phyloP scores from a whole-genome alignment of 1,284 basidiomycete species.

The Termitomyces sp. region DNA sequence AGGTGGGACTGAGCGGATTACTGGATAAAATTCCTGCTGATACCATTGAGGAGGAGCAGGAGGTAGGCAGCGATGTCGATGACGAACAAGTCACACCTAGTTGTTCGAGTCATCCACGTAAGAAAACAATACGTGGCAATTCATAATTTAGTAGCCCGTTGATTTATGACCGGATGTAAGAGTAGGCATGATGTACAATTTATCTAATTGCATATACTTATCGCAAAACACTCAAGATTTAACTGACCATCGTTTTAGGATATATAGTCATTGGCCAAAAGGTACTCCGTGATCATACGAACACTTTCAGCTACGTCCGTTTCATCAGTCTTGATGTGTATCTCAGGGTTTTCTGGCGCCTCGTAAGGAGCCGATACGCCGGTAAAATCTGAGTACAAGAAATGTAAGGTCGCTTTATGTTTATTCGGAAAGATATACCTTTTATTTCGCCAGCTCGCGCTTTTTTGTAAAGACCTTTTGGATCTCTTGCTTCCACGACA shows the following conservation, averaged over 20 bases:
- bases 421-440: constrained; percentile 43
- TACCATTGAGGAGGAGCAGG: constrained; percentile 57
- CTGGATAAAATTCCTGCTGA: constrained; percentile 43
- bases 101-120: constrained; percentile 2
- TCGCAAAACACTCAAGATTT: neutral
- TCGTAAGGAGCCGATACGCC: constrained; percentile 98
- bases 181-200: constrained; percentile 10
- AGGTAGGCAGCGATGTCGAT: constrained; percentile 25
- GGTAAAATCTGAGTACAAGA: constrained; percentile 77
- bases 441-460: constrained; percentile 95
- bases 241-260: constrained; percentile 20
- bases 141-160: constrained; percentile 1
- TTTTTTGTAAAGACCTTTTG: constrained; percentile 98
- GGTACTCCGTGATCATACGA: constrained; percentile 78
- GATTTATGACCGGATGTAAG: constrained; percentile 9
- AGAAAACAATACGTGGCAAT: constrained; percentile 5
- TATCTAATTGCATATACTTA: constrained; percentile 8
- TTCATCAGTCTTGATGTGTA: constrained; percentile 90
- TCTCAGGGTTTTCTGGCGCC: constrained; percentile 79
- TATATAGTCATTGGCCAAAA: constrained; percentile 59
- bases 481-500: constrained; percentile 90
- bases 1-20: constrained; percentile 63
- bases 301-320: constrained; percentile 79
- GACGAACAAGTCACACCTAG: constrained; percentile 14
- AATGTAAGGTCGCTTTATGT: neutral